These are phyloP conservation scores for Melanomma pulvis-pyrius DNA, from an alignment of 495 filamentous ascomycete genomes.

Conservation along the genomic window DNA sequence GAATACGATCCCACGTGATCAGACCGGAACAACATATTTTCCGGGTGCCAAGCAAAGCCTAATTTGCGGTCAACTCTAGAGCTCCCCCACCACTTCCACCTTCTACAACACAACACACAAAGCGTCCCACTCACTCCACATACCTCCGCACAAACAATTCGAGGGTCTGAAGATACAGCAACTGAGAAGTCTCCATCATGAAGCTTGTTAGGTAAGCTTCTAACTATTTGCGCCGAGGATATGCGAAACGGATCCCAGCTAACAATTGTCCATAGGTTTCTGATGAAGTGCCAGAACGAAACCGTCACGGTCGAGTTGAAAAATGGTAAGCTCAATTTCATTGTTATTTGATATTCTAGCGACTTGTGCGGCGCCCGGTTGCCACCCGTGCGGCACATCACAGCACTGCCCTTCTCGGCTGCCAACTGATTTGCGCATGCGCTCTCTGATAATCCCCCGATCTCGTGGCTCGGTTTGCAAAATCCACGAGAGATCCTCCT, in stretches of 20 bases:
- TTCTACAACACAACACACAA: background rate
- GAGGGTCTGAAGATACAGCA: background rate
- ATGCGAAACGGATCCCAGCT: constrained; percentile 36
- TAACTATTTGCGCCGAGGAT: background rate
- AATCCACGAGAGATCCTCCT: background rate
- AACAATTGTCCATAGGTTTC: constrained; percentile 67
- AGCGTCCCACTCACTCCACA: background rate
- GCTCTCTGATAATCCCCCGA: background rate
- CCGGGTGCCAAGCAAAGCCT: constrained; percentile 11
- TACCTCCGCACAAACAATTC: background rate
- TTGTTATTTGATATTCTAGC: background rate
- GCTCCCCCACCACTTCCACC: constrained; percentile 6
- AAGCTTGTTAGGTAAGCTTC: constrained; percentile 86
- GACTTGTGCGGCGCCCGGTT: background rate
- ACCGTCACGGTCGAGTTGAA: constrained; percentile 97
- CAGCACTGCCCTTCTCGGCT: background rate
- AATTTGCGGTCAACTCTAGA: constrained; percentile 22
- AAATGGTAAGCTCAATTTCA: constrained; percentile 66
- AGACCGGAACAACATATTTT: constrained; percentile 10
- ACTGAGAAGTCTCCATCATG: constrained; percentile 64
- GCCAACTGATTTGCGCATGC: background rate
- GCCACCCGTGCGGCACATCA: background rate
- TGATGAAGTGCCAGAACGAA: constrained; percentile 99
- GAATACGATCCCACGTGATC: constrained; percentile 5
- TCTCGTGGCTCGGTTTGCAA: background rate